Conservation (phyloP, 495 filamentous ascomycete genomes). For the Thermochaetoides thermophila region DNA sequence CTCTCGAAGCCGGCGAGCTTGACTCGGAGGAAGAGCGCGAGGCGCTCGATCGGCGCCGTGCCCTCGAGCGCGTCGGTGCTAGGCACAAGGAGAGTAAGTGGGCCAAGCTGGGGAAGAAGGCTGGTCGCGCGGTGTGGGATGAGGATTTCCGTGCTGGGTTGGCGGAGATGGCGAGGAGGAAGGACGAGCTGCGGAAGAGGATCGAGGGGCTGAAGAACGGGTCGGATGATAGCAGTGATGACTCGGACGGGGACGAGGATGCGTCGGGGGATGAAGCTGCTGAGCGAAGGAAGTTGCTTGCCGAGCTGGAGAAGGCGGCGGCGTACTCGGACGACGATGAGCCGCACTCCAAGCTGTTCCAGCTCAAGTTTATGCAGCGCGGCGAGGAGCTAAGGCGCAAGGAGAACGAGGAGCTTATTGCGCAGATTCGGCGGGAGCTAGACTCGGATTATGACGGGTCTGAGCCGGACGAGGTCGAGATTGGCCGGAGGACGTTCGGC, state of each 20-base stretch:
- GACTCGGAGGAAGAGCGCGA: constrained; percentile 65
- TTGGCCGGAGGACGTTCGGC: constrained; percentile 54
- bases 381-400: constrained; percentile 64
- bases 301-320: constrained; percentile 38
- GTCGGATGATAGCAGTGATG: constrained; percentile 40
- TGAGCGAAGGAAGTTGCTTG: constrained; percentile 42
- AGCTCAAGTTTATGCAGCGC: constrained; percentile 85
- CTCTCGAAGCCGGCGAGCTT: constrained; percentile 49
- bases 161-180: constrained; percentile 65
- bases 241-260: constrained; percentile 30
- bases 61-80: constrained; percentile 76
- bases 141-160: constrained; percentile 65
- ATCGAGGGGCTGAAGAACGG: constrained; percentile 64
- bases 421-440: constrained; percentile 58
- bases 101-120: constrained; percentile 78
- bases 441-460: constrained; percentile 33
- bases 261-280: constrained; percentile 39
- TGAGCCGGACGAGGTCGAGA: constrained; percentile 43
- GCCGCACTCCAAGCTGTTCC: constrained; percentile 37
- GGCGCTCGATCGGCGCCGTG: constrained; percentile 60
- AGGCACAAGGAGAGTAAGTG: constrained; percentile 87
- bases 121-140: constrained; percentile 66
- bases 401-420: constrained; percentile 68
- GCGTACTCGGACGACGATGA: constrained; percentile 21
- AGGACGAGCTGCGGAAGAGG: constrained; percentile 71